phyloP scores from a whole-genome alignment of 176 grass and related monocot genomes.

The Metroxylon sagu region DNA sequence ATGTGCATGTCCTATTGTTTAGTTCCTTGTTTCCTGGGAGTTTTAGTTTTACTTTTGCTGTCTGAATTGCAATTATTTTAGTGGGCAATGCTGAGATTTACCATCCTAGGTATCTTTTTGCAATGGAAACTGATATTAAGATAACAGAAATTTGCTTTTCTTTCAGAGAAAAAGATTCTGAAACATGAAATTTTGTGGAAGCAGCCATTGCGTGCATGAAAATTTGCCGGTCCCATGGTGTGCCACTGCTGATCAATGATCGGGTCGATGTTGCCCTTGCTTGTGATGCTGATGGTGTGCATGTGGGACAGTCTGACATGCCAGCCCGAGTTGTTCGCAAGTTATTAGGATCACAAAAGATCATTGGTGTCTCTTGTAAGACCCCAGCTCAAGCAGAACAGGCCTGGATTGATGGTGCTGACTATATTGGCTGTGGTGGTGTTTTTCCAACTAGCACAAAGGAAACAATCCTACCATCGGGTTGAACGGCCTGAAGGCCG shows the following conservation, averaged over 20 bases:
- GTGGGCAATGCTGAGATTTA: no score
- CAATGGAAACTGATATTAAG: no score
- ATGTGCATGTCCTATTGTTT: no score
- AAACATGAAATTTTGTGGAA: constrained; percentile 62
- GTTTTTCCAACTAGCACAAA: constrained; percentile 80
- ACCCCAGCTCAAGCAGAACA: constrained; percentile 51
- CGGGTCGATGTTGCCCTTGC: constrained; percentile 70
- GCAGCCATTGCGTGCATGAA: constrained; percentile 54
- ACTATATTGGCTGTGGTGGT: constrained; percentile 74
- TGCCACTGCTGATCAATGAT: constrained; percentile 81
- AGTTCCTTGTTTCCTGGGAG: no score
- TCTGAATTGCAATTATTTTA: no score
- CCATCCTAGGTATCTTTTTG: no score
- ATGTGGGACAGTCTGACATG: constrained; percentile 83
- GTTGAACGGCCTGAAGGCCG: constrained; percentile 54
- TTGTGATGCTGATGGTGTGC: constrained; percentile 76
- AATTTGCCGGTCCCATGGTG: constrained; percentile 51
- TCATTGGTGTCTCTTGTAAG: constrained; percentile 87
- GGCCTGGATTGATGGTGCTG: constrained; percentile 67
- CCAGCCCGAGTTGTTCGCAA: constrained; percentile 32
- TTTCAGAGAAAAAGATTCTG: constrained; percentile 67
- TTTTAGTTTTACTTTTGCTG: no score
- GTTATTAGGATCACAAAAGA: constrained; percentile 61
- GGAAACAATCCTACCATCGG: constrained; percentile 62
- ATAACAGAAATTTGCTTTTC: not conserved